Base-by-base conservation (phyloP, 2,329 filamentous ascomycete genomes). In the Cladosporium velox region DNA sequence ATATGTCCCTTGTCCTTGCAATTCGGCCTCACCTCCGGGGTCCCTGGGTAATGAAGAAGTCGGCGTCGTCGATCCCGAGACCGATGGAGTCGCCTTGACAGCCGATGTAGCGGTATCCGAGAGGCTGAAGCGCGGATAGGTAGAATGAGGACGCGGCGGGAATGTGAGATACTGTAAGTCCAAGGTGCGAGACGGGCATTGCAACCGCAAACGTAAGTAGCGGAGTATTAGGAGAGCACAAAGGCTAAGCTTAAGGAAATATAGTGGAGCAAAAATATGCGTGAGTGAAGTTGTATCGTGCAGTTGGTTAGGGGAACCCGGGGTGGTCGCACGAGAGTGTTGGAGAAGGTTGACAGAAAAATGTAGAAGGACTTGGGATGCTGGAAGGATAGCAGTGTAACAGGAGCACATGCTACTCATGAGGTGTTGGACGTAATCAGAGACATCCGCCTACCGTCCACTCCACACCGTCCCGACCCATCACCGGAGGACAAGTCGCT, bases 101-200 rank as follows among this genome's bases (percentile, higher is more conserved):
- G 65, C 86, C 86, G 68, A 92, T 84, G 76, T 88, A 96, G 67
- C 85, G 85, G 68, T 96, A 88, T 44, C 91, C 91, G 26, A 96
- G 84, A 3, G 91, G 90, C 72, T 94, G 91, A 8, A 92, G 84
- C 70, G 92, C 85, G 68, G 90, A 86, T 26, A 93, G 86, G 79
- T 92, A 96, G 82, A 96, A 96, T 8, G 92, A 95, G 59, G 90
- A 88, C 3, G 92, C 91, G 41, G 89, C 87, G 64, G 92, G 87
- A 64, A 96, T 87, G 77, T 93, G 89, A 67, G 88, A 89, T 74
- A 96, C 92, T 44, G 86, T 88, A 68, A 89, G 81, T 67, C 86
- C 87, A 67, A 88, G 82, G 74, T 88, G 86, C 52, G 86, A 86
- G 71, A 88, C 79, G 66, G 87, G 86, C 87, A 89, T 89, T 60